These are phyloP conservation scores for Parsonsia alboflavescens DNA, from an alignment of 257 asterid genomes.

Conservation along the genomic window DNA sequence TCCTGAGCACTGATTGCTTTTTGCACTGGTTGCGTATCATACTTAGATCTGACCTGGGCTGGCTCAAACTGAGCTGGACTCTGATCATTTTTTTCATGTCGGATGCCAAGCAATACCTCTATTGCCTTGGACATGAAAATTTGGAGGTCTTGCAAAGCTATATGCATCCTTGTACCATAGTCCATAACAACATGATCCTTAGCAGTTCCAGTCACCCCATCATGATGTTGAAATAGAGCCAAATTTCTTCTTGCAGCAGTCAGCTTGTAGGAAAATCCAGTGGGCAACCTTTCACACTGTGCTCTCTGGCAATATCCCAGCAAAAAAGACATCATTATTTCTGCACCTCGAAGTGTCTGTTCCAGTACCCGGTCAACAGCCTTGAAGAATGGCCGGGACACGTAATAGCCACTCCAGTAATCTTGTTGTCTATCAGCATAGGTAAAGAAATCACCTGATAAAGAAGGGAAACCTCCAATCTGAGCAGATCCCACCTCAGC, in stretches of 20 bases:
- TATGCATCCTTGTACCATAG: slow-evolving; percentile 88
- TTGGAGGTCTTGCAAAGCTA: slow-evolving; percentile 79
- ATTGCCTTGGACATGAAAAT: slow-evolving; percentile 87
- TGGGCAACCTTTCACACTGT: slow-evolving; percentile 84
- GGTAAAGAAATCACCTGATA: slow-evolving; percentile 93
- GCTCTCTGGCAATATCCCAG: slow-evolving; percentile 79
- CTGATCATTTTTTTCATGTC: slow-evolving; percentile 77
- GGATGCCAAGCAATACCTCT: slow-evolving; percentile 77
- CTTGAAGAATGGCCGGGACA: slow-evolving; percentile 96
- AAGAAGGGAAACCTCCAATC: slow-evolving; percentile 85
- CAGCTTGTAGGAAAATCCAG: slow-evolving; percentile 79
- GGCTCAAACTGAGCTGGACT: slow-evolving; percentile 83
- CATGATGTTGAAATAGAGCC: slow-evolving; percentile 96
- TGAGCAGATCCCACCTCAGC: slow-evolving; percentile 84
- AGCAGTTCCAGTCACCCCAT: slow-evolving; percentile 97
- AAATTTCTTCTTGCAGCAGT: slow-evolving; percentile 87
- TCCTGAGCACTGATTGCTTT: slow-evolving; percentile 66
- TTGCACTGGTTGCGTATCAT: slow-evolving; percentile 73
- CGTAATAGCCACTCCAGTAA: slow-evolving; percentile 99
- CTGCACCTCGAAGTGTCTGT: slow-evolving; percentile 91
- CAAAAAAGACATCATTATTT: slow-evolving; percentile 87
- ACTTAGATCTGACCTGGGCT: slow-evolving; percentile 72
- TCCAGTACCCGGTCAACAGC: slow-evolving; percentile 95
- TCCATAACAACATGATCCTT: slow-evolving; percentile 92
- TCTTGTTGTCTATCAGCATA: slow-evolving; percentile 92